A percentile compares a stretch with the other conserved stretches of the same genome.
Evolutionary conservation across 2,329 filamentous ascomycete genomes (phyloP).

Genomic region (Stagonosporopsis chrysanthemi): DNA sequence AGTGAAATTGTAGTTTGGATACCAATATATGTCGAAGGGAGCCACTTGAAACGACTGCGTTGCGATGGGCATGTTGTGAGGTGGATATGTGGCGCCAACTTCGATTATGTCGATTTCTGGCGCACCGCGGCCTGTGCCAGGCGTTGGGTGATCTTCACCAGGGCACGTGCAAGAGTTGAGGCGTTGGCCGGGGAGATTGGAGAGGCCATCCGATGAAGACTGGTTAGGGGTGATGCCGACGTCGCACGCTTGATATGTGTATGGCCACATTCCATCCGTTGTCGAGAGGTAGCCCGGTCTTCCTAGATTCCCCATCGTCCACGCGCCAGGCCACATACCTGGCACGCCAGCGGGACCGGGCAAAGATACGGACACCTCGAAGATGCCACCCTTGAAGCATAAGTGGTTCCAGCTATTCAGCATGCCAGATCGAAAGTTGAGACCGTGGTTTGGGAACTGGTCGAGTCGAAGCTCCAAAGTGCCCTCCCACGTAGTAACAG

Average conservation of each 20-base stretch:
- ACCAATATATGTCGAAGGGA: conserved; percentile 59
- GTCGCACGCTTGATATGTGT: conserved; percentile 61
- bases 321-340: conserved; percentile 62
- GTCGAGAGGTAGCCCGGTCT: conserved; percentile 61
- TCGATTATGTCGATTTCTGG: conserved; percentile 60
- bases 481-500: conserved; percentile 58
- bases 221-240: conserved; percentile 60
- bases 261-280: conserved; percentile 64
- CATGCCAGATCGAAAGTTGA: conserved; percentile 60
- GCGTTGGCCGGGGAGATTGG: conserved; percentile 54
- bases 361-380: conserved; percentile 61
- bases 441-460: conserved; percentile 54
- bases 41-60: conserved; percentile 60
- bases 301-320: conserved; percentile 64
- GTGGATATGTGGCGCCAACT: conserved; percentile 54
- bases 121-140: conserved; percentile 56
- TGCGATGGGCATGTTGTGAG: conserved; percentile 52
- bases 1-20: conserved; percentile 62
- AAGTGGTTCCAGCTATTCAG: conserved; percentile 62
- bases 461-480: conserved; percentile 58
- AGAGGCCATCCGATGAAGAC: conserved; percentile 54
- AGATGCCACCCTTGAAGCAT: conserved; percentile 63
- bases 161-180: conserved; percentile 56
- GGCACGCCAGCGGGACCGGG: conserved; percentile 59
- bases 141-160: conserved; percentile 57